Conservation (phyloP, 768 basidiomycete species). For the Hypholoma fasciculare region DNA sequence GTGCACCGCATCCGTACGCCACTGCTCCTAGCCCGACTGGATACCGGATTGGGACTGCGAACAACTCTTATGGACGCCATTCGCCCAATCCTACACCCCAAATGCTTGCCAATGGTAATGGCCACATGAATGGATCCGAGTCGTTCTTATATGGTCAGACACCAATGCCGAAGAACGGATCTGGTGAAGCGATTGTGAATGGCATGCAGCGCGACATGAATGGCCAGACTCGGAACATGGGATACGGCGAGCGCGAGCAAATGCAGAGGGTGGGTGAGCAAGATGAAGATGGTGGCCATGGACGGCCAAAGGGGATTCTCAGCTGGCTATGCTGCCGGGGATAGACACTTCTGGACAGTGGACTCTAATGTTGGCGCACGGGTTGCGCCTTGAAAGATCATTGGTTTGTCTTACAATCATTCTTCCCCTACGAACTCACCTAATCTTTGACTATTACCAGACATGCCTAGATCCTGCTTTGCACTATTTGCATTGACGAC, state of each 20-base stretch:
- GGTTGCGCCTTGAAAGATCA: conserved; percentile 28
- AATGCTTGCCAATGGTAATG: conserved; percentile 37
- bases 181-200: conserved; percentile 50
- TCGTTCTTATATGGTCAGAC: conserved; percentile 68
- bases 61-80: conserved; percentile 52
- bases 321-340: conserved; percentile 69
- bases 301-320: conserved; percentile 63
- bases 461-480: conserved; percentile 20
- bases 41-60: conserved; percentile 44
- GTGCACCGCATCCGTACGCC: conserved; percentile 73
- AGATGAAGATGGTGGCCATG: conserved; percentile 66
- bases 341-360: conserved; percentile 29
- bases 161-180: conserved; percentile 44
- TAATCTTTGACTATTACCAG: neutral
- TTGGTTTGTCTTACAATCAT: conserved; percentile 14
- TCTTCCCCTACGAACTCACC: neutral
- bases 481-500: conserved; percentile 14
- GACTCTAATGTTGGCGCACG: conserved; percentile 25
- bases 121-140: conserved; percentile 59
- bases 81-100: conserved; percentile 46
- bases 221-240: conserved; percentile 51
- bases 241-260: conserved; percentile 63
- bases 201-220: conserved; percentile 33
- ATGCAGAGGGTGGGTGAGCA: conserved; percentile 58
- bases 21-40: conserved; percentile 57